Conservation (phyloP, 306 rosid genomes). For the Acacia melanoxylon region DNA sequence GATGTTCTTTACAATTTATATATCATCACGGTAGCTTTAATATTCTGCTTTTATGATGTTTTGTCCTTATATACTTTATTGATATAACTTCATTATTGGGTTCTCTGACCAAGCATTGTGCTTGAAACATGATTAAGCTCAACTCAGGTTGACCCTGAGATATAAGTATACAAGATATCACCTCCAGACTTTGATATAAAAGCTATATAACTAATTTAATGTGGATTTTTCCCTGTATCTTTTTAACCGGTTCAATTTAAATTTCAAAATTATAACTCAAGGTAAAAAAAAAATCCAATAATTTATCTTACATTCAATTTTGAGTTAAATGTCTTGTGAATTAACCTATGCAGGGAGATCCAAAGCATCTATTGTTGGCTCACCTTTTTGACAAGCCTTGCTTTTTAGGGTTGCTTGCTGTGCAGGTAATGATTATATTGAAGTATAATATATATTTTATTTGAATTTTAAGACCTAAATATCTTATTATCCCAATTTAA, state of each 20-base stretch:
- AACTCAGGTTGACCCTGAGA: not conserved
- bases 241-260: too few species aligned
- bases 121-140: not conserved
- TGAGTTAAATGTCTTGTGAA: too few species aligned
- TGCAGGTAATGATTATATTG: constrained; percentile 40
- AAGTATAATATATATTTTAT: not conserved
- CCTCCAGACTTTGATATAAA: too few species aligned
- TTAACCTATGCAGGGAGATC: constrained; percentile 39
- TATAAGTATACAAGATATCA: too few species aligned
- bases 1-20: constrained; percentile 46
- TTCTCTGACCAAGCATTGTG: not conserved
- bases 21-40: not conserved
- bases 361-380: constrained; percentile 59
- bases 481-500: not conserved
- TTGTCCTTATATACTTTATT: not conserved
- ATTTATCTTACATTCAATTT: too few species aligned
- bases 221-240: too few species aligned
- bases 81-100: not conserved
- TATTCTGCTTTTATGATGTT: not conserved
- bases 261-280: too few species aligned
- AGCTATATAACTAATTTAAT: too few species aligned
- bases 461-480: not conserved
- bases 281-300: too few species aligned
- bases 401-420: constrained; percentile 62
- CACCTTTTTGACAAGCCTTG: constrained; percentile 76